These are phyloP conservation scores for Vicia faba DNA, from an alignment of 306 rosid genomes.

Conservation along the genomic window DNA sequence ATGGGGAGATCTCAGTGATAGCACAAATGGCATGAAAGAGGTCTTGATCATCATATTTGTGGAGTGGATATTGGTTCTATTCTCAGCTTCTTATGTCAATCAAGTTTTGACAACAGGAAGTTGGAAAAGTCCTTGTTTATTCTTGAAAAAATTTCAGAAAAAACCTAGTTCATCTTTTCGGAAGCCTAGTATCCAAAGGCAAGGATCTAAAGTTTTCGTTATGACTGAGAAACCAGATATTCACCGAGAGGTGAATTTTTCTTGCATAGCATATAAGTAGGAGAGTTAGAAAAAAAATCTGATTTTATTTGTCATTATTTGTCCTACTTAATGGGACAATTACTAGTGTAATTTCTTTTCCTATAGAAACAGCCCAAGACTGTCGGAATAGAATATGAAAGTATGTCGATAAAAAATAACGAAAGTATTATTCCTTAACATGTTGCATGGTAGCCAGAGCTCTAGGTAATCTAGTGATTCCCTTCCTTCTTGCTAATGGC, in stretches of 20 bases:
- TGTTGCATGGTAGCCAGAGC: no score
- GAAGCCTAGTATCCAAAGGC: slow-evolving; percentile 57
- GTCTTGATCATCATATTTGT: slow-evolving; percentile 62
- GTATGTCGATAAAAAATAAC: no score
- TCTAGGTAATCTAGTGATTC: no score
- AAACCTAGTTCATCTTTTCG: slow-evolving; percentile 49
- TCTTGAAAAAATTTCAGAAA: slow-evolving; percentile 60
- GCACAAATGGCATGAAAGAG: slow-evolving; percentile 69
- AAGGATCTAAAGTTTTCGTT: slow-evolving; percentile 68
- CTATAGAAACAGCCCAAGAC: no score
- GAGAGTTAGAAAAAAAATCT: no score
- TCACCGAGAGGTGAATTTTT: slow-evolving; percentile 69
- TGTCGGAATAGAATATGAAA: no score
- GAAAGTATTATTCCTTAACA: no score
- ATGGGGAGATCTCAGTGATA: slow-evolving; percentile 68
- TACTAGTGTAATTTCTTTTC: no score
- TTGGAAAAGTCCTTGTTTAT: slow-evolving; percentile 59
- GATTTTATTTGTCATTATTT: no score
- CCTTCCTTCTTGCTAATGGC: no score
- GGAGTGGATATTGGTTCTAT: slow-evolving; percentile 69
- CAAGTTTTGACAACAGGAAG: slow-evolving; percentile 64
- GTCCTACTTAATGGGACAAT: no score
- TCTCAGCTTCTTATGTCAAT: slow-evolving; percentile 67
- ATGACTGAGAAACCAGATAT: slow-evolving; percentile 81
- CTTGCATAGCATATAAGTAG: slow-evolving; percentile 2